Conservation (phyloP, 2,329 filamentous ascomycete species). For the Eurotiales sp. region DNA sequence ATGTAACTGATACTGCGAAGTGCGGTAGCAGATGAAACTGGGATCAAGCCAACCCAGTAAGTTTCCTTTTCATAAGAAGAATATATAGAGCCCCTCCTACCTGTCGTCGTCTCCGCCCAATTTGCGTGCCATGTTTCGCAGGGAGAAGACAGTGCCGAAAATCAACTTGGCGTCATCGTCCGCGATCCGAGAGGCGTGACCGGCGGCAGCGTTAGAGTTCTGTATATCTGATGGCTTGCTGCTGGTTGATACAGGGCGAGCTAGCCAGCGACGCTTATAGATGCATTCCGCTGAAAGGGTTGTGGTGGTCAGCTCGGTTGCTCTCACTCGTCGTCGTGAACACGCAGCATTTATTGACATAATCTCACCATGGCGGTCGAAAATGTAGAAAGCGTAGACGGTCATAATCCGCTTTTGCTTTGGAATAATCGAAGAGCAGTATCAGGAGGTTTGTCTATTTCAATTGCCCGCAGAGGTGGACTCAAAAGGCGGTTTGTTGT, state of each 20-base stretch:
- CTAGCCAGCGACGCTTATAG: conserved; percentile 84
- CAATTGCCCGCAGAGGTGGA: too few relatives aligned
- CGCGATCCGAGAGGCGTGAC: conserved; percentile 48
- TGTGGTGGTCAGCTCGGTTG: background rate
- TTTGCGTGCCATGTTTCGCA: conserved; percentile 95
- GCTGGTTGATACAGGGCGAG: conserved; percentile 46
- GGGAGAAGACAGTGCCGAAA: conserved; percentile 92
- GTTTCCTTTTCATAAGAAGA: background rate
- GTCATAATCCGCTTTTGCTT: conserved; percentile 66
- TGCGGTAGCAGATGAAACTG: conserved; percentile 90
- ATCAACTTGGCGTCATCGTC: conserved; percentile 93
- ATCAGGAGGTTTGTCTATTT: too few relatives aligned
- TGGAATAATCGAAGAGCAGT: conserved; percentile 23
- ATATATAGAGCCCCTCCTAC: conserved; percentile 32
- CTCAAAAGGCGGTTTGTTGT: background rate
- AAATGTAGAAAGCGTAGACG: conserved; percentile 98
- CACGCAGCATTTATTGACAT: background rate
- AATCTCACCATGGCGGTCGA: conserved; percentile 86
- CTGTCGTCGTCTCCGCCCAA: conserved; percentile 86
- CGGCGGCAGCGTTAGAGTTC: conserved; percentile 41
- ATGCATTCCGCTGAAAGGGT: conserved; percentile 79
- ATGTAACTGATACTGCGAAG: conserved; percentile 93
- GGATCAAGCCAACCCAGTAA: background rate
- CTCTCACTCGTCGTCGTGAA: conserved; percentile 11
- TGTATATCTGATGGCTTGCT: conserved; percentile 47